Base-by-base conservation (phyloP, 352 stramenopile species). In the Pythium brachiatum region DNA sequence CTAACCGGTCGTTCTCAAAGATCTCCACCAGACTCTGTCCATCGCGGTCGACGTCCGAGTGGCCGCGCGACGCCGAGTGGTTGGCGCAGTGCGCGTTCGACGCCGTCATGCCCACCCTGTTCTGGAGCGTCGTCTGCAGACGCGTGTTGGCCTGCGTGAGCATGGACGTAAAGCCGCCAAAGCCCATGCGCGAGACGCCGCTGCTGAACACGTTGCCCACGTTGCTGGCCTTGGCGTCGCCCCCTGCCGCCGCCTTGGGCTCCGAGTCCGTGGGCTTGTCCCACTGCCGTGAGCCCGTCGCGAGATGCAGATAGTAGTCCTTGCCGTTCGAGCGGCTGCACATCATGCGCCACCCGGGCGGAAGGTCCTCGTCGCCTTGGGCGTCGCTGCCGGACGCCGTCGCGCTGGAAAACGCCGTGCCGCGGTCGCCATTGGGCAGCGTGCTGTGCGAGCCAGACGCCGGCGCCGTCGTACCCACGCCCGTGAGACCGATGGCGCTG, bases 1-100 rank as follows among this genome's bases (percentile, higher is more conserved):
- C 85, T 25, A 94, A 69, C 3, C 86, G 83, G 51, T 95, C 84
- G 64, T 95, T 91, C 63, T 95, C 86, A 57, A 87, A 95, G n/a
- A 93, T 79, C 53, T 94, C 82, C 23, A 87, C 78, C 9, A 90
- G 38, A n/a, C 80, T 60, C 65, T 95, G 81, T 1, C 79, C 80
- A 41, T 93, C 82, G 29, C 78, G 79, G 61, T 90, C 83, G 4
- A 88, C 52, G 29, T 89, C 79, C 48, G 75, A 76, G 64, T 70
- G 79, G 25, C 63, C 62, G 29, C 68, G 69, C 29, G 76, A 67
- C 23, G 65, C 38, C 25, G 56, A 54, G 34, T 68, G 7, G 31
- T 63, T 68, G 34, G 51, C 52, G 44, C 39, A 62, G 48, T 54
- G 46, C 39, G 16, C 41, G 29, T 15, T 52, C 39, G 20, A 53